Percentiles rank a stretch among this genome's conserved stretches.
phyloP scores from a whole-genome alignment of 495 filamentous ascomycete genomes.

The Schizothecium vesticola region DNA sequence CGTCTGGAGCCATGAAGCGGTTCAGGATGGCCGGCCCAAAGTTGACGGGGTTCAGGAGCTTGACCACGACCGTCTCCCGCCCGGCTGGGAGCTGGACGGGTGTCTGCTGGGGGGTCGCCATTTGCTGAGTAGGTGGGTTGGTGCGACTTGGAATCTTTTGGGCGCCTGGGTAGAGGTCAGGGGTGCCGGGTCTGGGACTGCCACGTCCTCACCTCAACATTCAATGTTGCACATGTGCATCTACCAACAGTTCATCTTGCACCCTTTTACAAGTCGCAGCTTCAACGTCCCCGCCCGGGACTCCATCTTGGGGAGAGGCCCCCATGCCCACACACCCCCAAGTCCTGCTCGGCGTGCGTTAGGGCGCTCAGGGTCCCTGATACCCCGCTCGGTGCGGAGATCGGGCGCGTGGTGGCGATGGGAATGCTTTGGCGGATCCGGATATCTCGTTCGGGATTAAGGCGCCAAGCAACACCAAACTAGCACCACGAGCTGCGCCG shows the following conservation, averaged over 20 bases:
- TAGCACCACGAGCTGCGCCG: background rate
- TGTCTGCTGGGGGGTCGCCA: background rate
- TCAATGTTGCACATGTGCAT: background rate
- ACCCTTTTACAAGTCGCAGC: background rate
- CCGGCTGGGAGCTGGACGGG: slow-evolving; percentile 9
- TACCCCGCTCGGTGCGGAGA: background rate
- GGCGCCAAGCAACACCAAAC: background rate
- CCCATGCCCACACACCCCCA: background rate
- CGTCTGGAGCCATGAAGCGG: slow-evolving; percentile 15
- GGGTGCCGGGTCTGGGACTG: background rate
- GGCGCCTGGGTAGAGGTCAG: background rate
- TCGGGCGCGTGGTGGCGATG: background rate
- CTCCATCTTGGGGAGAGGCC: background rate
- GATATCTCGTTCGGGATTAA: background rate
- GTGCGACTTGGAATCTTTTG: background rate
- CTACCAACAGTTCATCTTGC: background rate
- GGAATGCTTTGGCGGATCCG: slow-evolving; percentile 5
- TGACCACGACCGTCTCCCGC: slow-evolving; percentile 9
- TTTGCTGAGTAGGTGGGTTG: background rate
- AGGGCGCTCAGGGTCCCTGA: background rate
- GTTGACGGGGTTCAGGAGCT: slow-evolving; percentile 17
- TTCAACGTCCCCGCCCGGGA: background rate
- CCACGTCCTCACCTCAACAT: background rate
- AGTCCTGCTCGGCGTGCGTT: background rate
- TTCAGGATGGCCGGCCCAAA: slow-evolving; percentile 14